A percentile compares a stretch with the other conserved stretches of the same genome.
These are phyloP conservation scores for Melampsora americana DNA, from an alignment of 1,284 basidiomycete genomes.

Conservation along the genomic window DNA sequence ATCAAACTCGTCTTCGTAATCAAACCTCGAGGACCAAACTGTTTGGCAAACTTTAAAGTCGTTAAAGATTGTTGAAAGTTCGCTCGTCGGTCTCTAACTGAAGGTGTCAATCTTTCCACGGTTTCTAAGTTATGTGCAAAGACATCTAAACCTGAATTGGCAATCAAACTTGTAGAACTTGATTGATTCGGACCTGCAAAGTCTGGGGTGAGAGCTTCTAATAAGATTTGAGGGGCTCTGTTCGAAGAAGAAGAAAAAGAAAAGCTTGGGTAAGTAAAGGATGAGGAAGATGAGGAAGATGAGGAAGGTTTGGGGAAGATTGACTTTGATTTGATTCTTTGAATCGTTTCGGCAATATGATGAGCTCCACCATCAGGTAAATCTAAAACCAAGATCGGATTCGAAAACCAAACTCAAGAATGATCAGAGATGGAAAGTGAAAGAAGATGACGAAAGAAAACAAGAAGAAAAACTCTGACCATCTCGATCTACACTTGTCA, in stretches of 20 bases:
- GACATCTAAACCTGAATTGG: constrained; percentile 88
- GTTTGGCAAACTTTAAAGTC: constrained; percentile 68
- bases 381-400: constrained; percentile 60
- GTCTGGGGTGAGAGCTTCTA: constrained; percentile 95
- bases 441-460: background rate
- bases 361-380: constrained; percentile 84
- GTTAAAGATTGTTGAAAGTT: constrained; percentile 83
- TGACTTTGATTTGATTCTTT: constrained; percentile 90
- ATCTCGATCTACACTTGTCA: constrained; percentile 95
- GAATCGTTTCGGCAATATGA: constrained; percentile 92
- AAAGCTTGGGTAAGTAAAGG: background rate
- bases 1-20: constrained; percentile 99
- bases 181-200: constrained; percentile 75
- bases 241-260: background rate
- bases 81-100: constrained; percentile 89
- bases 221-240: constrained; percentile 88
- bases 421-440: background rate
- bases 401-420: background rate
- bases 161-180: constrained; percentile 69
- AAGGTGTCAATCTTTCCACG: constrained; percentile 85
- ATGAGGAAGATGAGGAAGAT: background rate
- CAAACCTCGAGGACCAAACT: constrained; percentile 72
- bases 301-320: constrained; percentile 47
- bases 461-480: constrained; percentile 62
- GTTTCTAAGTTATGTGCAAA: constrained; percentile 99